Evolutionary conservation across 2,329 filamentous ascomycete genomes (phyloP).

Genomic region (Alternaria sp.): DNA sequence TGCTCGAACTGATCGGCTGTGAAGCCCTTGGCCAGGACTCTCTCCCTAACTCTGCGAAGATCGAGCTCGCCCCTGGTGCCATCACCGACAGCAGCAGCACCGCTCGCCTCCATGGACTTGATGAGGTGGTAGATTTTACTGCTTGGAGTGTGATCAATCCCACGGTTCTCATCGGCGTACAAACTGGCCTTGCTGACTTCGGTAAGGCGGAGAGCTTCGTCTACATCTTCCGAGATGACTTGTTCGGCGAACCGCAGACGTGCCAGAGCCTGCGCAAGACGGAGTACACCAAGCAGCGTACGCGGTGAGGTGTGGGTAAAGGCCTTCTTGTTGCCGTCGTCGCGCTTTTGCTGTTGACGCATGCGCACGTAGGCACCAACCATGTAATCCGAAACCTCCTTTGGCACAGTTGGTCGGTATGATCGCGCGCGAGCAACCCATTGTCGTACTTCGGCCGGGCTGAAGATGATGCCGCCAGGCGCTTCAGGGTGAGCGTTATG

Average conservation of each 20-base stretch:
- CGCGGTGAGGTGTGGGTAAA: slow-evolving; percentile 94
- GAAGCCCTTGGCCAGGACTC: slow-evolving; percentile 95
- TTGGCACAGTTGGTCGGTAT: slow-evolving; percentile 85
- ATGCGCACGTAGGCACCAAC: slow-evolving; percentile 95
- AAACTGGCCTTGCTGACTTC: slow-evolving; percentile 94
- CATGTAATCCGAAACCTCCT: slow-evolving; percentile 90
- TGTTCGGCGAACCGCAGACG: slow-evolving; percentile 85
- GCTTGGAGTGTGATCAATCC: slow-evolving; percentile 76
- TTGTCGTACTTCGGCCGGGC: slow-evolving; percentile 89
- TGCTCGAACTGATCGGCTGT: slow-evolving; percentile 90
- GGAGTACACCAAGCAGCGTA: slow-evolving; percentile 89
- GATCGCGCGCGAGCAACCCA: slow-evolving; percentile 93
- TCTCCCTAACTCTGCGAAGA: slow-evolving; percentile 85
- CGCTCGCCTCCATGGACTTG: slow-evolving; percentile 82
- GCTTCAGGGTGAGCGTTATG: slow-evolving; percentile 86
- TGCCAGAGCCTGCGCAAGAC: slow-evolving; percentile 91
- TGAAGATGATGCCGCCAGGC: slow-evolving; percentile 76
- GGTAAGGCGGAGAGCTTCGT: slow-evolving; percentile 88
- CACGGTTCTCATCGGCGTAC: slow-evolving; percentile 68
- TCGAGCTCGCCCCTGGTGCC: slow-evolving; percentile 77
- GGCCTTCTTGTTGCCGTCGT: slow-evolving; percentile 88
- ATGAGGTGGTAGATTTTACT: slow-evolving; percentile 96
- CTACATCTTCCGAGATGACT: slow-evolving; percentile 90
- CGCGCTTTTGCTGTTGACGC: slow-evolving; percentile 87
- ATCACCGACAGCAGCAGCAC: slow-evolving; percentile 78